Evolutionary conservation across 208 protist species (phyloP).

Genomic region (Sergeia podlipaevii): DNA sequence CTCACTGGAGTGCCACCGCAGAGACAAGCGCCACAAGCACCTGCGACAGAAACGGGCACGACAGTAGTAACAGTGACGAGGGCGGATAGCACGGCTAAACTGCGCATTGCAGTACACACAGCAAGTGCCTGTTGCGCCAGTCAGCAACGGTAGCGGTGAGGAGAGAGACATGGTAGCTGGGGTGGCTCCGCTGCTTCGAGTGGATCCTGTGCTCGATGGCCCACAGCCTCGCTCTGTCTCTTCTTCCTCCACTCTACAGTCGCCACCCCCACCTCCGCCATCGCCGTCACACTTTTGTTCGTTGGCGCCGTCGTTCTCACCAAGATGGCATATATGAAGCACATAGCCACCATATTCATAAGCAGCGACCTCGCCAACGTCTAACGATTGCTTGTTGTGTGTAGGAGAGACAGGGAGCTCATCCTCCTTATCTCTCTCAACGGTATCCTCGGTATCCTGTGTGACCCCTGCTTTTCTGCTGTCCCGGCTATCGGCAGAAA

Average conservation of each 20-base stretch:
- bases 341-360: no score
- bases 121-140: constrained; percentile 24
- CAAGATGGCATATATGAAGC: no score
- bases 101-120: constrained; percentile 58
- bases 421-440: no score
- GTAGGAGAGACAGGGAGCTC: no score
- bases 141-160: constrained; percentile 19
- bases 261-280: neutral
- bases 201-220: constrained; percentile 3
- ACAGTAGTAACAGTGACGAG: constrained; percentile 69
- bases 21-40: constrained; percentile 36
- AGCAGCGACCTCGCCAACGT: no score
- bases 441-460: no score
- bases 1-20: neutral
- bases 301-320: no score
- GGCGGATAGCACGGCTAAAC: constrained; percentile 56
- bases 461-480: no score
- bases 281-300: constrained; percentile 10
- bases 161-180: neutral
- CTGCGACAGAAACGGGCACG: constrained; percentile 47
- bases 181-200: neutral
- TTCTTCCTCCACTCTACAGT: constrained; percentile 9
- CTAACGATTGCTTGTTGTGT: no score
- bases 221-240: constrained; percentile 15
- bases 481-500: no score